phyloP scores from a whole-genome alignment of 116 monocot species.

The Papilionanthe hybrid region DNA sequence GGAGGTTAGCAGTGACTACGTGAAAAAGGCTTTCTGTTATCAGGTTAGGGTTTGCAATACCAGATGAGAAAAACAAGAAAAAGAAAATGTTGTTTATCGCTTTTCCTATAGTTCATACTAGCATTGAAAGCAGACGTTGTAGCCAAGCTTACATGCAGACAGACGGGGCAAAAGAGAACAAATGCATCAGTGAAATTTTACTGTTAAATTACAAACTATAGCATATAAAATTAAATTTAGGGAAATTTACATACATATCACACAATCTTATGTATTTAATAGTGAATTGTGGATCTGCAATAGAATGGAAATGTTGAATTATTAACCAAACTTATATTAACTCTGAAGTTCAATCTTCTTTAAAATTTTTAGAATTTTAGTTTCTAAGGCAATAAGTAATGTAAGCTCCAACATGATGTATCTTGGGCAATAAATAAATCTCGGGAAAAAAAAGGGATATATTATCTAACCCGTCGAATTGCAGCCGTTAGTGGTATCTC shows the following conservation, averaged over 20 bases:
- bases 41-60: no score
- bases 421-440: background rate
- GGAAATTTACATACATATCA: no score
- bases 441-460: background rate
- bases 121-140: no score
- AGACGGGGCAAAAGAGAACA: no score
- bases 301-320: background rate
- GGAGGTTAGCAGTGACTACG: no score
- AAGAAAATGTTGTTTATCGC: no score
- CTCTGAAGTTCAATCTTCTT: background rate
- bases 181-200: no score
- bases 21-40: no score
- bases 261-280: background rate
- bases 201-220: no score
- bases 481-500: slow-evolving; percentile 71
- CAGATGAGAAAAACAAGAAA: background rate
- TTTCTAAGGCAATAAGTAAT: background rate
- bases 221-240: no score
- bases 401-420: background rate
- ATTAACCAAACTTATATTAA: background rate
- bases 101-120: no score
- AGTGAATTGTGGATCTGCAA: background rate
- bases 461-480: slow-evolving; percentile 51
- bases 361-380: background rate
- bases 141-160: no score